A percentile compares a stretch with the other conserved stretches of the same genome.
Evolutionary conservation across 768 basidiomycete genomes (phyloP).

Genomic region (Russula ochroleuca): DNA sequence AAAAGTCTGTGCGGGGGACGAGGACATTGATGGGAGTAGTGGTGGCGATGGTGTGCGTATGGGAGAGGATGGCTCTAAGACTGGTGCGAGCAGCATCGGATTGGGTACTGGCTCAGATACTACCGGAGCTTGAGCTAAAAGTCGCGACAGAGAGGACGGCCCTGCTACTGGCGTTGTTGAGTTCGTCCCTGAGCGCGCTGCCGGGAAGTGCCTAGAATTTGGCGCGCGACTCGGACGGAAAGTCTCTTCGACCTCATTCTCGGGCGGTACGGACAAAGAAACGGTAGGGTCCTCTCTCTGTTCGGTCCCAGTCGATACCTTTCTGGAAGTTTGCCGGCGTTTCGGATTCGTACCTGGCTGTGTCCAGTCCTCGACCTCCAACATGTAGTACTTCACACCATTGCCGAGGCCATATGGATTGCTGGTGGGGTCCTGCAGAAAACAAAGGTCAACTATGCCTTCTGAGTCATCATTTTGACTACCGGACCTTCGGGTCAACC

Average conservation of each 20-base stretch:
- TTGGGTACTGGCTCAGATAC: conserved; percentile 37
- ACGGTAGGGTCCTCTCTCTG: conserved; percentile 39
- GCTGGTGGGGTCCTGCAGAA: conserved; percentile 62
- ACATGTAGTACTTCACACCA: conserved; percentile 89
- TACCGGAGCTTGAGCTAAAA: conserved; percentile 65
- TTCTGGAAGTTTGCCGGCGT: conserved; percentile 51
- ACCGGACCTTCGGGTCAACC: conserved; percentile 68
- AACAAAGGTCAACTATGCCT: conserved; percentile 9
- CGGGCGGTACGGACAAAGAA: conserved; percentile 57
- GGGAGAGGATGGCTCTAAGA: conserved; percentile 20
- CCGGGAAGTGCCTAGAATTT: conserved; percentile 64
- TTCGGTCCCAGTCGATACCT: conserved; percentile 40
- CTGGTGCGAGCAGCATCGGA: conserved; percentile 20
- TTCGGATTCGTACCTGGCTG: conserved; percentile 61
- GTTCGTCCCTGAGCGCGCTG: conserved; percentile 52
- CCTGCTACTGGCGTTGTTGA: conserved; percentile 70
- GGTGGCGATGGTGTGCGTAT: conserved; percentile 35
- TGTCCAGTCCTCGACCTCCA: conserved; percentile 93
- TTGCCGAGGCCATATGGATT: conserved; percentile 89
- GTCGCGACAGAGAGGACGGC: conserved; percentile 73
- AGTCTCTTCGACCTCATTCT: conserved; percentile 68
- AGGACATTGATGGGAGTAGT: neutral
- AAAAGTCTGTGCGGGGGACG: conserved; percentile 7
- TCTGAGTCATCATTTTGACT: neutral
- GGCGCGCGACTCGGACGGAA: conserved; percentile 61